phyloP scores from a whole-genome alignment of 2,329 filamentous ascomycete species.

The Fusarium pilosicola region DNA sequence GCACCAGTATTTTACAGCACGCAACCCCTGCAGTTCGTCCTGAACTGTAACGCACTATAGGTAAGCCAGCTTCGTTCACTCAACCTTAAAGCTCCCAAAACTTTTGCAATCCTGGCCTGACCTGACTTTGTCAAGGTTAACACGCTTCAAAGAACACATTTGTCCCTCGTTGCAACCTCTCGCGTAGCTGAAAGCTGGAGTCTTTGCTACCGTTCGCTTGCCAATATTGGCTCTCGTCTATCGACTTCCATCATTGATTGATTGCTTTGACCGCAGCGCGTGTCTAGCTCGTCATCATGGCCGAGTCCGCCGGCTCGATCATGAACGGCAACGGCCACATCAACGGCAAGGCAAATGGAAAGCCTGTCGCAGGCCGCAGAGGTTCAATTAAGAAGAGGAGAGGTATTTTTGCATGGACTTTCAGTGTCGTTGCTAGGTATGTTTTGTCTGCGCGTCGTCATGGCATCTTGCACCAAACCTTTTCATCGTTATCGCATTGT shows the following conservation, averaged over 20 bases:
- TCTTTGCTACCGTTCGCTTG: slow-evolving; percentile 14
- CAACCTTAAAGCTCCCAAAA: slow-evolving; percentile 18
- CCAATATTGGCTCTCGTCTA: slow-evolving; percentile 19
- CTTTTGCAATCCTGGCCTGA: slow-evolving; percentile 26
- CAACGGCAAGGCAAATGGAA: slow-evolving; percentile 47
- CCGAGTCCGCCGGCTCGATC: slow-evolving; percentile 46
- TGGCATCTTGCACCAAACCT: slow-evolving; percentile 8
- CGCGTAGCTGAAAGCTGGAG: slow-evolving; percentile 6
- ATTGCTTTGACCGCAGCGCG: slow-evolving; percentile 28
- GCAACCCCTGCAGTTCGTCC: slow-evolving; percentile 23
- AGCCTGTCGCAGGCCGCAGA: slow-evolving; percentile 38
- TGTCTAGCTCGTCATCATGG: slow-evolving; percentile 47
- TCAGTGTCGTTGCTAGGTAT: slow-evolving; percentile 67
- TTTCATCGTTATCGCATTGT: not conserved
- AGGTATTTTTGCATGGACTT: slow-evolving; percentile 50
- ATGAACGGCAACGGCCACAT: slow-evolving; percentile 54
- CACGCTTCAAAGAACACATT: slow-evolving; percentile 21
- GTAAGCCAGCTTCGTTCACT: slow-evolving; percentile 23
- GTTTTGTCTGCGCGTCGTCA: slow-evolving; percentile 26
- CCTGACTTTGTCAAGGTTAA: slow-evolving; percentile 18
- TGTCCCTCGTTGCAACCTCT: slow-evolving; percentile 7
- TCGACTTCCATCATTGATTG: slow-evolving; percentile 13
- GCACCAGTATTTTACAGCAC: slow-evolving; percentile 11
- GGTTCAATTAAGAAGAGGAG: slow-evolving; percentile 35
- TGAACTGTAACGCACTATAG: slow-evolving; percentile 4